These are phyloP conservation scores for Verticillium dahliae DNA, from an alignment of 2,329 filamentous ascomycete genomes.

Conservation along the genomic window DNA sequence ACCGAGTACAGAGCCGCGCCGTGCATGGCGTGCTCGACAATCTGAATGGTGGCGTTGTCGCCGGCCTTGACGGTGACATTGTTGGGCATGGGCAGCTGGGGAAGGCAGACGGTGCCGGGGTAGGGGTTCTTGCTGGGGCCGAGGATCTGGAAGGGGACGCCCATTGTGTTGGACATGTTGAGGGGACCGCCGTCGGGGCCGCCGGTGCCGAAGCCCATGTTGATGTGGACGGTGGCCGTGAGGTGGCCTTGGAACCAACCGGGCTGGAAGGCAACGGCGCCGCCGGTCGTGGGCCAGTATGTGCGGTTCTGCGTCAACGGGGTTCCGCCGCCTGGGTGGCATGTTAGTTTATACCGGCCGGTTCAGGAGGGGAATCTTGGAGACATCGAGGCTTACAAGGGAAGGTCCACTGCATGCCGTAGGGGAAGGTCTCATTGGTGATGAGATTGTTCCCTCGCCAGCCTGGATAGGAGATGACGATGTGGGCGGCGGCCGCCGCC, in stretches of 20 bases:
- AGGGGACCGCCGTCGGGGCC: conserved; percentile 58
- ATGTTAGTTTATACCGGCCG: conserved; percentile 5
- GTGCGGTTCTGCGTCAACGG: conserved; percentile 73
- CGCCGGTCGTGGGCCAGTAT: conserved; percentile 82
- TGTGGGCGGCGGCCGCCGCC: conserved; percentile 58
- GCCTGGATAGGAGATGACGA: conserved; percentile 78
- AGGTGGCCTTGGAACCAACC: conserved; percentile 93
- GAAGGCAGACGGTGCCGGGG: conserved; percentile 80
- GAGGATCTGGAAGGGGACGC: conserved; percentile 72
- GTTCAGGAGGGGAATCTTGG: conserved; percentile 1
- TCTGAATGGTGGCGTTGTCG: conserved; percentile 85
- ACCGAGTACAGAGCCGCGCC: conserved; percentile 79
- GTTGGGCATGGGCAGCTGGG: conserved; percentile 76
- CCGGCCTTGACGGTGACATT: conserved; percentile 67
- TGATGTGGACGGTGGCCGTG: conserved; percentile 80
- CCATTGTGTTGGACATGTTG: conserved; percentile 84
- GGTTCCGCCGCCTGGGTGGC: conserved; percentile 70
- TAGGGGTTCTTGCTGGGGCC: conserved; percentile 82
- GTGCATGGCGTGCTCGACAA: conserved; percentile 77
- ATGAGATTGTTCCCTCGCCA: conserved; percentile 83
- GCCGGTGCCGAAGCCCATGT: conserved; percentile 74
- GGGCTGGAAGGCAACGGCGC: conserved; percentile 83
- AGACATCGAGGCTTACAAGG: conserved; percentile 61
- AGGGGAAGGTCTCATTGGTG: conserved; percentile 72
- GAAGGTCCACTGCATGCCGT: conserved; percentile 93